Base-by-base conservation (phyloP, 768 basidiomycete species). In the Tremella fuciformis region DNA sequence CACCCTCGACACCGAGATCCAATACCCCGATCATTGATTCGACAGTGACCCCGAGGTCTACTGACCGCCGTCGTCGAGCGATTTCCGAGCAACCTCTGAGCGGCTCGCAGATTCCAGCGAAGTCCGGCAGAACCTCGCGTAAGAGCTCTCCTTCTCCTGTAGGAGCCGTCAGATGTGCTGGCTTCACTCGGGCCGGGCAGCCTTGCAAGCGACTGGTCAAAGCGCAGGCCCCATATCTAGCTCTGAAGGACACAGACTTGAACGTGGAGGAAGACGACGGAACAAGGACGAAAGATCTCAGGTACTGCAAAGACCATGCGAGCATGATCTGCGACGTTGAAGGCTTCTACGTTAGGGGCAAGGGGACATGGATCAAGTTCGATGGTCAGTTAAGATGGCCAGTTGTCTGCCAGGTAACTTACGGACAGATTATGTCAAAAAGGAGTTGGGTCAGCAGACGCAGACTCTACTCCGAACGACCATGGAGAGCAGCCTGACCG, bases 271-370 rank as follows among this genome's bases (percentile, higher is more conserved):
- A 24, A 9, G 51, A 29, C 7, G 51, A 34, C 38, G 38, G 8
- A 29, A 9, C 21, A 25, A 25, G 18, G 48, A 13, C 19, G 38
- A 53, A 50, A 44, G 42, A 53, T 59, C 16, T 22, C 55, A 59
- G 75, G 39, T 76, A 69, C 49, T 76, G 75, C 42, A 73, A 68
- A 26, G 73, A 75, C 60, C 75, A 76, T 63, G 67, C 68, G 13
- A 68, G 66, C 18, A 65, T 70, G 69, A 75, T 76, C 2, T 75
- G 75, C 53, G 57, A 63, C 9, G 65, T 57, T 3, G 63, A 65
- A 29, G 75, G 75, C 7, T 76, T 76, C 47, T 76, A 76, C 49
- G 62, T 64, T 59, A 62, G 64, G 21, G 46, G 9, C 53, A 51
- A 24, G 34, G 50, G 34, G 58, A 53, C 21, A 39, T 69, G 15